A percentile compares a stretch with the other conserved stretches of the same genome.
These are phyloP conservation scores for Amaranthus hypochondriacus DNA, from an alignment of 148 eudicot species.

Conservation along the genomic window DNA sequence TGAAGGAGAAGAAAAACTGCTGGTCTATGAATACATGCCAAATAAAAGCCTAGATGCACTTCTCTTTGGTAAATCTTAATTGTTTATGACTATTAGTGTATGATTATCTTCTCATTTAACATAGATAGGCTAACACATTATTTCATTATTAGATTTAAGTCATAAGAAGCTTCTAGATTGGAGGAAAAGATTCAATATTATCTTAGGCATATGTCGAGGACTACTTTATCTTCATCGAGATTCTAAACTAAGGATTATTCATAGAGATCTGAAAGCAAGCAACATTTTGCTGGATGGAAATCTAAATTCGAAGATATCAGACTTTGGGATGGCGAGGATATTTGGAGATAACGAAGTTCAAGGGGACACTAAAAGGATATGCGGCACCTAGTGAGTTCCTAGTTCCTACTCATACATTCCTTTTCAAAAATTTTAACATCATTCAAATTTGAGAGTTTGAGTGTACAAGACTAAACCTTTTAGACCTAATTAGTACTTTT, in stretches of 20 bases:
- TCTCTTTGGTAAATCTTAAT: conserved; percentile 27
- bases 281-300: no score
- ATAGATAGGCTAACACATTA: no score
- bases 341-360: conserved; percentile 28
- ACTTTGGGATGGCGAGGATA: conserved; percentile 42
- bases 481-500: no score
- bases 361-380: conserved; percentile 30
- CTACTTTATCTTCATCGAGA: background rate
- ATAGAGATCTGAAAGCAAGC: no score
- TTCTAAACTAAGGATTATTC: no score
- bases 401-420: background rate
- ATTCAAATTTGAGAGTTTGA: no score
- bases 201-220: conserved; percentile 28
- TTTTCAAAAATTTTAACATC: no score
- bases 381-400: conserved; percentile 35
- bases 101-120: background rate
- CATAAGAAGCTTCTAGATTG: conserved; percentile 5
- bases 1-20: conserved; percentile 30
- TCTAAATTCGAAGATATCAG: conserved; percentile 30
- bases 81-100: no score
- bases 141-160: no score
- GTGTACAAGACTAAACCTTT: no score
- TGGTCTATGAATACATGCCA: conserved; percentile 40
- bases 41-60: conserved; percentile 37
- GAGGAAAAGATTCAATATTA: conserved; percentile 27